phyloP scores from a whole-genome alignment of 768 basidiomycete species.

The Hortiboletus flavorubellus region DNA sequence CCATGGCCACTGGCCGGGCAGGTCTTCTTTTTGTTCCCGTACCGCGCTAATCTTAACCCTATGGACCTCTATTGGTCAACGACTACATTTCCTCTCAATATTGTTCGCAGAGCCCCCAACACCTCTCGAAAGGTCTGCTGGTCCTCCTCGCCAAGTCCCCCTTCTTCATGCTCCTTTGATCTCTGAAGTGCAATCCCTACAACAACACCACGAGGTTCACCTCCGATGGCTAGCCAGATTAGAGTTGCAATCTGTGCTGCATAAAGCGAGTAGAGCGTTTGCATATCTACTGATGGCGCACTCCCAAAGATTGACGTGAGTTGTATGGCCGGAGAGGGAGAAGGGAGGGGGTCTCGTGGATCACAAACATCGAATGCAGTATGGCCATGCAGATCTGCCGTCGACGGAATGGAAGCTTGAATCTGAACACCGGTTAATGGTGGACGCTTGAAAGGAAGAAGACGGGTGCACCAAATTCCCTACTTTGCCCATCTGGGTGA shows the following conservation, averaged over 20 bases:
- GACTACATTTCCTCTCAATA: slow-evolving; percentile 23
- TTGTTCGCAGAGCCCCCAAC: slow-evolving; percentile 44
- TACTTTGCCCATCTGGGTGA: slow-evolving; percentile 90
- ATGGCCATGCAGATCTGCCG: slow-evolving; percentile 46
- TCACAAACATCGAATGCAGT: slow-evolving; percentile 35
- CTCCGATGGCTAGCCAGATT: slow-evolving; percentile 59
- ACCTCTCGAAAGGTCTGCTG: slow-evolving; percentile 45
- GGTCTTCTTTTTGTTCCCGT: slow-evolving; percentile 33
- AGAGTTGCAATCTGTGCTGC: slow-evolving; percentile 85
- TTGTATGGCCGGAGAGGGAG: slow-evolving; percentile 68
- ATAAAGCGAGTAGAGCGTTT: slow-evolving; percentile 76
- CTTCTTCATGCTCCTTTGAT: slow-evolving; percentile 23
- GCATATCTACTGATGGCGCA: slow-evolving; percentile 63
- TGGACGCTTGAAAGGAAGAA: neutral
- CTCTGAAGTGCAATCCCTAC: slow-evolving; percentile 70
- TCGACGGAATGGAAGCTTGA: slow-evolving; percentile 72
- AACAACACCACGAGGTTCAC: slow-evolving; percentile 56
- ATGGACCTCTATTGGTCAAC: neutral
- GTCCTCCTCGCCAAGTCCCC: slow-evolving; percentile 37
- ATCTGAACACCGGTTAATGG: slow-evolving; percentile 47
- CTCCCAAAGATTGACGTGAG: slow-evolving; percentile 77
- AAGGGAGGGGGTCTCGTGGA: slow-evolving; percentile 43
- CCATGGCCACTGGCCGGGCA: slow-evolving; percentile 51
- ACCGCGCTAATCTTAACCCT: slow-evolving; percentile 30
- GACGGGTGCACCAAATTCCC: slow-evolving; percentile 65